Conservation (phyloP, 2,329 filamentous ascomycete species). For the Berkeleyomyces rouxiae region DNA sequence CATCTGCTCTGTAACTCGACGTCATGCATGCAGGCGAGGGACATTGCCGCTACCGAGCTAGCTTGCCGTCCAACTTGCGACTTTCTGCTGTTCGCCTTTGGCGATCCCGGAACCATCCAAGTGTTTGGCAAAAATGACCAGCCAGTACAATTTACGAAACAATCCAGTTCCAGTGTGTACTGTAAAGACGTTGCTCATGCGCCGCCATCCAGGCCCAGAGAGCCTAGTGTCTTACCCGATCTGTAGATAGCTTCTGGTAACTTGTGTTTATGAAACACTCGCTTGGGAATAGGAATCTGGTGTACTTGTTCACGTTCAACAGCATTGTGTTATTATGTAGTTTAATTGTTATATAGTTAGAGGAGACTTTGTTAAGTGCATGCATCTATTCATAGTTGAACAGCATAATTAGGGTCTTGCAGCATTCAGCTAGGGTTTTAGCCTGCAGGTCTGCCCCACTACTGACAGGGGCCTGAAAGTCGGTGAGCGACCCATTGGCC, state of each 20-base stretch:
- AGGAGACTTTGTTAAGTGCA: background rate
- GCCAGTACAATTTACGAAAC: background rate
- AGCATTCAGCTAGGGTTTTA: background rate
- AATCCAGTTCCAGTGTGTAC: background rate
- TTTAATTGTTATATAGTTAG: background rate
- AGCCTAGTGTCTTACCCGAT: too few species aligned
- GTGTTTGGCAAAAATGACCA: background rate
- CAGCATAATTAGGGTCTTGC: too few species aligned
- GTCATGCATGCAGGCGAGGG: slow-evolving; percentile 1
- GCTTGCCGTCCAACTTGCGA: background rate
- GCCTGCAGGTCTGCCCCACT: background rate
- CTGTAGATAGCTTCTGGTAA: too few species aligned
- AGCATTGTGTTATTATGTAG: background rate
- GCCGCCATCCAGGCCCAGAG: background rate
- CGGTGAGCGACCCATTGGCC: slow-evolving; percentile 7
- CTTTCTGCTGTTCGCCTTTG: background rate
- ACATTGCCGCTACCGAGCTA: background rate
- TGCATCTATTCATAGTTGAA: background rate
- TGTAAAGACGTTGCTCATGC: background rate
- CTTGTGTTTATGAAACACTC: background rate
- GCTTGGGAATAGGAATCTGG: background rate
- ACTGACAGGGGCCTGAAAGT: slow-evolving; percentile 4
- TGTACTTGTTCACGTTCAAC: background rate
- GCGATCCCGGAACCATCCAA: background rate
- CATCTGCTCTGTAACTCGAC: slow-evolving; percentile 1